Conservation (phyloP, 2,329 filamentous ascomycete species). For the Zarea fungicola region DNA sequence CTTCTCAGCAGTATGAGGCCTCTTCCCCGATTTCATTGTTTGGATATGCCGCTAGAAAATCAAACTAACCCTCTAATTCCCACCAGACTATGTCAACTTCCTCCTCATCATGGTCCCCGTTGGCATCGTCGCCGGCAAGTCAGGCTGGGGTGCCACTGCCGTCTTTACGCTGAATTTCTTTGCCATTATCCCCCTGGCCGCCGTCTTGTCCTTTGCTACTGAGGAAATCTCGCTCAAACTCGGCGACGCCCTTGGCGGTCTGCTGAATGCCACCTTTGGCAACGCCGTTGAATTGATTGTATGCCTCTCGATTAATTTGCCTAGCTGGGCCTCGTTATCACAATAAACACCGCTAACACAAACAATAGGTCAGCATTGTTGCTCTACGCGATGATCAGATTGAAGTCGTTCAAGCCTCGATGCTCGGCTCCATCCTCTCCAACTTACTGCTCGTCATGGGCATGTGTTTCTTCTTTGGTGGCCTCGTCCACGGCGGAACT, state of each 20-base stretch:
- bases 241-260: slow-evolving; percentile 67
- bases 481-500: slow-evolving; percentile 54
- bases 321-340: too few relatives aligned
- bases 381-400: slow-evolving; percentile 82
- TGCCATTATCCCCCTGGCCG: slow-evolving; percentile 71
- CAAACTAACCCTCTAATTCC: neutral
- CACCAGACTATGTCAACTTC: slow-evolving; percentile 58
- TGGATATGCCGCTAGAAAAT: neutral
- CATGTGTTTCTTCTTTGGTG: slow-evolving; percentile 74
- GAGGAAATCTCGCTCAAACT: slow-evolving; percentile 70
- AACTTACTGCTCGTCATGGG: slow-evolving; percentile 85
- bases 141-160: slow-evolving; percentile 58
- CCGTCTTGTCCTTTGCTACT: slow-evolving; percentile 70
- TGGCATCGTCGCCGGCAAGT: slow-evolving; percentile 61
- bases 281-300: slow-evolving; percentile 78
- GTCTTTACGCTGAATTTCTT: slow-evolving; percentile 77
- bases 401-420: slow-evolving; percentile 93
- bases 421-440: slow-evolving; percentile 92
- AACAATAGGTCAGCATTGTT: slow-evolving; percentile 77
- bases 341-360: slow-evolving; percentile 11
- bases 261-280: slow-evolving; percentile 72
- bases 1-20: slow-evolving; percentile 51
- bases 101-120: slow-evolving; percentile 69
- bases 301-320: slow-evolving; percentile 23
- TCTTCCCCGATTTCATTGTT: neutral